These are phyloP conservation scores for Suhomyces kunorum DNA, from an alignment of 1,139 yeast genomes.

Conservation along the genomic window DNA sequence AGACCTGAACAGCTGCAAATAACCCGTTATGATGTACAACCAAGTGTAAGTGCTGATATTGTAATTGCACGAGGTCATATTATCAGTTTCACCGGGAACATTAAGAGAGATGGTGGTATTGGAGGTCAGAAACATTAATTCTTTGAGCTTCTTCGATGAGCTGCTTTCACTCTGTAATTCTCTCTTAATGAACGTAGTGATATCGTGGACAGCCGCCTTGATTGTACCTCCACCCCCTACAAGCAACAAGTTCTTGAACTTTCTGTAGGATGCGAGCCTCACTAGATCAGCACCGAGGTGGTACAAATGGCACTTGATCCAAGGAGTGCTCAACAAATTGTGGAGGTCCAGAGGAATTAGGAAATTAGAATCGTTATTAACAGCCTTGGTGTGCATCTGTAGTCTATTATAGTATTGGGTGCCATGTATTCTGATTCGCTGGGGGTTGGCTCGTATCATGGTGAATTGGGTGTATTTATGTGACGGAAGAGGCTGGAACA, in stretches of 20 bases:
- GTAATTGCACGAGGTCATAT: conserved; percentile 12
- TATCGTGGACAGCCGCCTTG: conserved; percentile 38
- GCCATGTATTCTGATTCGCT: conserved; percentile 9
- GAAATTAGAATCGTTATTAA: conserved; percentile 3
- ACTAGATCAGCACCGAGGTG: conserved; percentile 40
- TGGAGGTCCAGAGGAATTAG: conserved; percentile 18
- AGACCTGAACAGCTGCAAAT: conserved; percentile 29
- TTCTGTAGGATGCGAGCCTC: conserved; percentile 37
- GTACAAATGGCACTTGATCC: conserved; percentile 38
- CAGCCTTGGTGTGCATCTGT: conserved; percentile 10
- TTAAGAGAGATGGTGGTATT: conserved; percentile 11
- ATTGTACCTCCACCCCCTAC: conserved; percentile 40
- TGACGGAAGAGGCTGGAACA: background rate
- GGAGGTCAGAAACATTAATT: conserved; percentile 20
- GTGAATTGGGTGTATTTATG: background rate
- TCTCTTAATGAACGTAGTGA: conserved; percentile 37
- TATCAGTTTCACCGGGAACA: conserved; percentile 2
- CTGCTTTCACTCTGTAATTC: conserved; percentile 25
- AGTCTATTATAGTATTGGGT: conserved; percentile 8
- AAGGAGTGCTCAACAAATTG: conserved; percentile 25
- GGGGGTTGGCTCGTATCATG: conserved; percentile 14
- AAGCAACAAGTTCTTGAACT: conserved; percentile 32
- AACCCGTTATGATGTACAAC: conserved; percentile 43
- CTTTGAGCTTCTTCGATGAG: conserved; percentile 26
- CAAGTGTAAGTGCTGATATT: conserved; percentile 23